Evolutionary conservation across 805 yeast species (phyloP), one percentile per base, ranked within the genome.

Genomic region (Suhomyces prunicola): DNA sequence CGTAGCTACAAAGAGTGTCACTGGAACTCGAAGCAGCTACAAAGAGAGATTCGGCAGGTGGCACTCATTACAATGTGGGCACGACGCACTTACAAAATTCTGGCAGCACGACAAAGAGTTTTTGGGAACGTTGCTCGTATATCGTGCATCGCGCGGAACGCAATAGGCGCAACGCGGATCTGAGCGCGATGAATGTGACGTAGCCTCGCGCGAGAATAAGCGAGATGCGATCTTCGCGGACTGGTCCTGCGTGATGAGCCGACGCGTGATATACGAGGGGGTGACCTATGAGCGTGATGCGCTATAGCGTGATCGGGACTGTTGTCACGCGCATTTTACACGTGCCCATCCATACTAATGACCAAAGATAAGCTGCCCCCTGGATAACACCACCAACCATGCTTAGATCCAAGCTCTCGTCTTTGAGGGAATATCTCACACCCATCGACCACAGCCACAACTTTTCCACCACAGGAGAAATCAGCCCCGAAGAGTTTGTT

Each of bases 401-500:
- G 58, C 41, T 89, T 35, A 82, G 96, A 65, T 88, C 96, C 36
- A 86, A 88, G 22, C 72, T 91, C 55, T 86, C 94, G 53, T 86
- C 91, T 7, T 80, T 92, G 73, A 80, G 98, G 60, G 99, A 94
- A 69, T 93, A 92, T 64, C 74, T 94, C 51, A 93, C 99, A 2
- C 99, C 99, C 1, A 85, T 93, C 2, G 80, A 86, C 44, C 90
- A 92, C 68, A 81, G 76, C n/a, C 91, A 97, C 24, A 90, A 94
- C 15, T 94, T 91, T 72, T 77, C 84, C 51, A 72, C 79, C 47
- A 88, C 97, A 0, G 99, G 99, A 4, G 94, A 93, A 67, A 86
- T 94, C 49, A 89, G 97, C 1, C 99, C 99, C 1, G 96, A 90
- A 50, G 99, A 94, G 68, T 94, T 94, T 71, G 93, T 91, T 8